Evolutionary conservation across 495 filamentous ascomycete genomes (phyloP), one percentile per base, ranked within the genome.

Genomic region (Penicillium daleae): DNA sequence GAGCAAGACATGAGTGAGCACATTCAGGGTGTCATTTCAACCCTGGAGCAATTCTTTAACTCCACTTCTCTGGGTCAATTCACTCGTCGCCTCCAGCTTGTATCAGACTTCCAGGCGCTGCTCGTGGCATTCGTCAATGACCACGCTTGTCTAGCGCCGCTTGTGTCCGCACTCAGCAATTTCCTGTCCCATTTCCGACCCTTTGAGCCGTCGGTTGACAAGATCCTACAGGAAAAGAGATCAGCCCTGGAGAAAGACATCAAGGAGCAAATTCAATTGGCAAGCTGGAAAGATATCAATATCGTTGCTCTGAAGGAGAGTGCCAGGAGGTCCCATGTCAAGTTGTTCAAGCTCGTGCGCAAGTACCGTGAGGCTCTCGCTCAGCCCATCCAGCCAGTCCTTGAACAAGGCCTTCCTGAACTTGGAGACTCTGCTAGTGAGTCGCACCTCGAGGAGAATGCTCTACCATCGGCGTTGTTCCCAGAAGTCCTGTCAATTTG

Each of bases 221-320:
- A 92, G 62, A 64, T 78, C 4, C 79, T 97, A 53, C 77, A 69
- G 24, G 82, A 87, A 44, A 89, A 87, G 26, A 82, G 92, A 57
- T 75, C 76, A 1, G 78, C 82, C 5, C 79, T 97, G 9, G 93
- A 97, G 71, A 96, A 92, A 71, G 84, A 91, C 50, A 89, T 98
- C 81, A 91, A 90, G 65, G 90, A 97, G 63, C 88, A 97, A 31
- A 82, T 98, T 22, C 83, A 93, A 32, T 75, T 98, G 59, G 91
- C 92, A 2, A 96, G 91, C 70, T 98, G 96, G 96, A 95, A 96
- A 69, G 96, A 98, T 66, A 97, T 90, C 24, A 98, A 97, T 64
- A 94, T 99, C 55, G 86, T 90, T 57, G 90, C 92, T 7, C 76
- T 99, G 40, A 82, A 86, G 68, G 93, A 97, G 61, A 97, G 93